Percentiles rank a stretch among this genome's conserved stretches.
phyloP scores from a whole-genome alignment of 257 asterid species.

The Cynanchum wilfordii region DNA sequence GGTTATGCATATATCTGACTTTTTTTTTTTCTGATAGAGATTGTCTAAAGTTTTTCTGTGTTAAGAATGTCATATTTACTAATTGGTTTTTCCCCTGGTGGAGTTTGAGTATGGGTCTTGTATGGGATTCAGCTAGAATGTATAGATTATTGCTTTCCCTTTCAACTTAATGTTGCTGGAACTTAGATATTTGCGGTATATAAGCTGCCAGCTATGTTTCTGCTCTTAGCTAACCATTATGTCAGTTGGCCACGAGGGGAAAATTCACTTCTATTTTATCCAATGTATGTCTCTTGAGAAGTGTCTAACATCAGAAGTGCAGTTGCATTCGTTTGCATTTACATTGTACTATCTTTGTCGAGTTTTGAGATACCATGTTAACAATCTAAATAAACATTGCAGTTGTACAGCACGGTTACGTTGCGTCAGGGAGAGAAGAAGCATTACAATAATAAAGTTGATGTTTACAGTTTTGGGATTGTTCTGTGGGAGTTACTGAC shows the following conservation, averaged over 20 bases:
- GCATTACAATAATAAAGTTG: slow-evolving; percentile 94
- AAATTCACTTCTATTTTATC: not conserved
- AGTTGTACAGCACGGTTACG: slow-evolving; percentile 96
- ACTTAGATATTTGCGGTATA: not conserved
- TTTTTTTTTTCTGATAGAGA: not conserved
- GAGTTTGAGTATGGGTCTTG: not conserved
- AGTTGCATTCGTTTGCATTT: slow-evolving; percentile 6
- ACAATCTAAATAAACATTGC: slow-evolving; percentile 32
- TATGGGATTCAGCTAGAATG: not conserved
- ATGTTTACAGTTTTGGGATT: slow-evolving; percentile 91
- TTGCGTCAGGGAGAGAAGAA: slow-evolving; percentile 97
- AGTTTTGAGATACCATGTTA: not conserved
- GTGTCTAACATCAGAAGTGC: not conserved
- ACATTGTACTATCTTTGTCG: not conserved
- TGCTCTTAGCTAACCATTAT: not conserved
- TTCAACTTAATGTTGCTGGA: not conserved
- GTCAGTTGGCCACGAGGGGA: not conserved
- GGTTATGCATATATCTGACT: not conserved
- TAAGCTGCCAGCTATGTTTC: not conserved
- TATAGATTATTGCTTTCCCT: not conserved
- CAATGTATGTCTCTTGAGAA: not conserved
- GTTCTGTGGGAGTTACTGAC: slow-evolving; percentile 88
- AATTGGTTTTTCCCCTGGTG: not conserved
- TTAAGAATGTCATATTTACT: not conserved
- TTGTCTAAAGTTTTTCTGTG: not conserved